phyloP scores from a whole-genome alignment of 345 rosid genomes.

The Brassica incana region DNA sequence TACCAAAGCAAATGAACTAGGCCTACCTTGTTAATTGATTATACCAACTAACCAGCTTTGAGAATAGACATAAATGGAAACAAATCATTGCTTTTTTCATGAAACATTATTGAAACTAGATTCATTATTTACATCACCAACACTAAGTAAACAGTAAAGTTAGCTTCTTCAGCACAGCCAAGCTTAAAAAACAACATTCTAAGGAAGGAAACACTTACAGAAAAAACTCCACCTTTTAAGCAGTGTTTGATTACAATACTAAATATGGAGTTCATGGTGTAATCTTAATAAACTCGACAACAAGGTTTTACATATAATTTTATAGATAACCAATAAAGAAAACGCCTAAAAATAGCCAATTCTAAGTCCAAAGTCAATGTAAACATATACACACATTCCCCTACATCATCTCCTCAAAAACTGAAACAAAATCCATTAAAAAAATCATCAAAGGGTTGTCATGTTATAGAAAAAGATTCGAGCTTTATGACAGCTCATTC shows the following conservation, averaged over 20 bases:
- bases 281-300: too few relatives aligned
- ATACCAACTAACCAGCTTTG: slow-evolving; percentile 21
- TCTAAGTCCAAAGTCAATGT: slow-evolving; percentile 23
- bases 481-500: background rate
- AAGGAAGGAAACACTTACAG: slow-evolving; percentile 17
- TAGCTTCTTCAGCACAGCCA: background rate
- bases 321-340: background rate
- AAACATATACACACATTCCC: background rate
- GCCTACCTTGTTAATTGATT: background rate
- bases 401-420: slow-evolving; percentile 27
- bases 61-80: slow-evolving; percentile 15
- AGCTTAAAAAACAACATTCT: slow-evolving; percentile 19
- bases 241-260: slow-evolving; percentile 1
- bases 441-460: slow-evolving; percentile 2
- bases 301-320: too few relatives aligned
- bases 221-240: background rate
- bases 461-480: slow-evolving; percentile 2
- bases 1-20: background rate
- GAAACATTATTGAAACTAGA: background rate
- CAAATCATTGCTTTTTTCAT: background rate
- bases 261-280: too few relatives aligned
- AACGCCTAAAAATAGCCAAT: slow-evolving; percentile 25
- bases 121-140: background rate
- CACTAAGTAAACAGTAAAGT: background rate
- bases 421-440: background rate